These are phyloP conservation scores for Graphiopsis chlorocephala DNA, from an alignment of 2,329 filamentous ascomycete species.

Conservation along the genomic window DNA sequence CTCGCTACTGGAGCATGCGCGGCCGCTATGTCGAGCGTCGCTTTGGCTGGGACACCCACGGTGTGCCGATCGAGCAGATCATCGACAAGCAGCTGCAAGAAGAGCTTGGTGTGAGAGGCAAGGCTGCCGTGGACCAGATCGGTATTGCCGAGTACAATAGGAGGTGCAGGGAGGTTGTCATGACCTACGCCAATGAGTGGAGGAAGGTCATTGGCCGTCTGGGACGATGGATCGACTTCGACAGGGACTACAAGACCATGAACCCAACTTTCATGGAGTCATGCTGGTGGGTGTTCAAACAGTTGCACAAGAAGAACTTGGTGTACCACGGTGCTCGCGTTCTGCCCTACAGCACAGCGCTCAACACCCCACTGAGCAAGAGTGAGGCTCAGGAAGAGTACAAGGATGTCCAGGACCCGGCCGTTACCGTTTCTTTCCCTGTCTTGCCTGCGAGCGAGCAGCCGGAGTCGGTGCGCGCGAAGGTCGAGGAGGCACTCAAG, in stretches of 20 bases:
- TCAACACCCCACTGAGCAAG: conserved; percentile 87
- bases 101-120: conserved; percentile 74
- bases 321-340: conserved; percentile 90
- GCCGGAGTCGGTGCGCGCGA: conserved; percentile 27
- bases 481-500: conserved; percentile 31
- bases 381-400: conserved; percentile 95
- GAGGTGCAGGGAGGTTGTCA: conserved; percentile 88
- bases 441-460: conserved; percentile 50
- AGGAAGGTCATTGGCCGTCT: conserved; percentile 80
- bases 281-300: conserved; percentile 95
- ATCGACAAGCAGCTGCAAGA: conserved; percentile 77
- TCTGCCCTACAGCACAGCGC: conserved; percentile 90
- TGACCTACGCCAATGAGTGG: conserved; percentile 87
- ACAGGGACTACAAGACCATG: conserved; percentile 98
- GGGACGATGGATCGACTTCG: conserved; percentile 95
- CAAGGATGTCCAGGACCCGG: conserved; percentile 87
- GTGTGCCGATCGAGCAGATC: conserved; percentile 92
- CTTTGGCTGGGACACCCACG: conserved; percentile 95
- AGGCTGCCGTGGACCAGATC: conserved; percentile 80
- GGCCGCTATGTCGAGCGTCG: conserved; percentile 87
- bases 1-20: conserved; percentile 96
- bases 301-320: conserved; percentile 82
- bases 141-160: conserved; percentile 88
- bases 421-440: conserved; percentile 84
- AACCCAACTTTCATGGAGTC: conserved; percentile 94